Evolutionary conservation across 2,329 filamentous ascomycete species (phyloP), one percentile per base, ranked within the genome.

Genomic region (Lachnellula willkommii): DNA sequence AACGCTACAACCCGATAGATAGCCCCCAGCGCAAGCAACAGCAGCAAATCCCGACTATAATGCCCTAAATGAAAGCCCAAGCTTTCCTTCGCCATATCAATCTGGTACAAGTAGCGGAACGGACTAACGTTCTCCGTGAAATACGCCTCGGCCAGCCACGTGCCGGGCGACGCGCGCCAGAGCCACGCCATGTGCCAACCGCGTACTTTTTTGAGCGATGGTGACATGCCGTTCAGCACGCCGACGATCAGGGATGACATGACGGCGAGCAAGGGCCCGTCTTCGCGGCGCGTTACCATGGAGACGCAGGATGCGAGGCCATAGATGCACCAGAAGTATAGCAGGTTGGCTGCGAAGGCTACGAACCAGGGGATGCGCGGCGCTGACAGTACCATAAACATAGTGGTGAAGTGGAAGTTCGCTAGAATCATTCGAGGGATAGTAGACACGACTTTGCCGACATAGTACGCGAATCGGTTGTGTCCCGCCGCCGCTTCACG

Each of bases 281-380:
- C 78, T 65, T 84, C 80, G 7, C 80, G 70, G 20, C 76, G 74
- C 22, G 77, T 74, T 1, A 83, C 62, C 78, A 83, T 81, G 55
- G 75, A 79, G 15, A 83, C 67, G 32, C 73, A 69, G 36, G 74
- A 77, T 0, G 80, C 75, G 6, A 83, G 71, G 0, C 81, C 79
- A 64, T 82, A 83, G 50, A 83, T 79, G 62, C 77, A 78, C 69
- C 77, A 84, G 62, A 82, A 83, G 68, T 83, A 83, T 9, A 77
- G 58, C 47, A 82, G 62, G 54, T 83, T 83, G 6, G 73, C 74
- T 14, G 72, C 52, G 64, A 79, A 83, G 26, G 77, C 77, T 9
- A 73, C 66, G 22, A 67, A 65, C 70, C 76, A 84, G n/a, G 66
- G 64, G 17, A 82, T 80, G 22, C 77, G 69, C 1, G 80, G 79